Percentiles rank a stretch among this genome's conserved stretches.
Evolutionary conservation across 352 stramenopile species (phyloP).

Genomic region (Globisporangium mamillatum): DNA sequence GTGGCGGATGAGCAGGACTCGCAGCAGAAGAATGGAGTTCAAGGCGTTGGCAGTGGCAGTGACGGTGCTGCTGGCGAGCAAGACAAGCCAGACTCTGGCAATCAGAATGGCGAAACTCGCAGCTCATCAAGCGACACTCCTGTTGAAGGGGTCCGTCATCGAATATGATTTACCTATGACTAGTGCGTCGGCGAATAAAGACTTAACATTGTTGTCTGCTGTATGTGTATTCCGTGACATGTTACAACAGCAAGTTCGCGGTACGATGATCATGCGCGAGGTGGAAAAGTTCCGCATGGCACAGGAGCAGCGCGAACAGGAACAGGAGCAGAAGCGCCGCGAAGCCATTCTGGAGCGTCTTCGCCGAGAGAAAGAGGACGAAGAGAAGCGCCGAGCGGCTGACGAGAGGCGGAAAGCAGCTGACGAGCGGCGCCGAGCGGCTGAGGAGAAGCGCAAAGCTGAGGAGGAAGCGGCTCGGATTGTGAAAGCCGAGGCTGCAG

Average conservation of each 20-base stretch:
- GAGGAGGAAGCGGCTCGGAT: conserved; percentile 5
- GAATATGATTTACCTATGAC: neutral
- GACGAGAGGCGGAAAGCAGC: conserved; percentile 14
- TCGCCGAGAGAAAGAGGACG: conserved; percentile 25
- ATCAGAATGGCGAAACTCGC: neutral
- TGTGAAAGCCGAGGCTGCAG: conserved; percentile 8
- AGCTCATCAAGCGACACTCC: conserved; percentile 5
- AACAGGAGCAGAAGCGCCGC: conserved; percentile 29
- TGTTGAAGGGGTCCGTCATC: conserved; percentile 13
- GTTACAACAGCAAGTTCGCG: conserved; percentile 26
- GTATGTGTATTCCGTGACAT: neutral
- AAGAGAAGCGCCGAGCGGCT: conserved; percentile 17
- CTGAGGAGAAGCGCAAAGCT: neutral
- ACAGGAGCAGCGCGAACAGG: conserved; percentile 39
- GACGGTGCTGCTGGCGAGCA: conserved; percentile 3
- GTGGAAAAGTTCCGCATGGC: conserved; percentile 44
- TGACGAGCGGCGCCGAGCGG: conserved; percentile 9
- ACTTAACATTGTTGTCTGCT: neutral
- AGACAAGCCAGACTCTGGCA: neutral
- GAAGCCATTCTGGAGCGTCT: conserved; percentile 29
- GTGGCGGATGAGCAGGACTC: neutral
- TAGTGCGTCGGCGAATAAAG: neutral
- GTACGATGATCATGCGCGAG: conserved; percentile 42
- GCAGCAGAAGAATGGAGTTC: neutral
- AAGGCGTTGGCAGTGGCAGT: neutral